Percentiles rank a stretch among this genome's conserved stretches.
phyloP scores from a whole-genome alignment of 345 rosid genomes.

The Eucalyptus curtisii region DNA sequence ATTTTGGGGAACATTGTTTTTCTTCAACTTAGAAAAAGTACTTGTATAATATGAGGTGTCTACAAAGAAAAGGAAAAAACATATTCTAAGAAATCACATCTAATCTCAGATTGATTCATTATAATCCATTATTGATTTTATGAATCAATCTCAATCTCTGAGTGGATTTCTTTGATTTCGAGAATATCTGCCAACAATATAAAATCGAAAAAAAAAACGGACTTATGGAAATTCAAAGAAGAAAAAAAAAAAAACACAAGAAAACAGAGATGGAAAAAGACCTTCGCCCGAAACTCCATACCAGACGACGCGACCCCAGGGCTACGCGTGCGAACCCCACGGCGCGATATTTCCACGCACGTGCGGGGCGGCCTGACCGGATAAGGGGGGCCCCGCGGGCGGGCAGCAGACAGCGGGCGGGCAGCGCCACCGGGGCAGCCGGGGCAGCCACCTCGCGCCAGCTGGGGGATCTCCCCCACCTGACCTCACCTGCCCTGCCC shows the following conservation, averaged over 20 bases:
- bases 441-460: not conserved
- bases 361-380: not conserved
- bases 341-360: not conserved
- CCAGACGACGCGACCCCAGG: not conserved
- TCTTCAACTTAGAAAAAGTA: not conserved
- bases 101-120: too few relatives aligned
- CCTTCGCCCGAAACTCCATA: not conserved
- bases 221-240: not conserved
- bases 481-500: not conserved
- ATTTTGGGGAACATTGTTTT: not conserved
- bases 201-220: too few relatives aligned
- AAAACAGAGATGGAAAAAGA: not conserved
- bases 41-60: not conserved
- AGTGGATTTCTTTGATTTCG: too few relatives aligned
- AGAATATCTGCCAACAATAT: too few relatives aligned
- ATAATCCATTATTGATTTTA: too few relatives aligned
- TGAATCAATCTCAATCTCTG: too few relatives aligned
- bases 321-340: not conserved
- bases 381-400: not conserved
- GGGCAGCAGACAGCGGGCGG: slow-evolving; percentile 19
- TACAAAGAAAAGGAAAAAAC: too few relatives aligned
- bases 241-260: not conserved
- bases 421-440: not conserved
- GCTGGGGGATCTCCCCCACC: not conserved
- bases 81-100: too few relatives aligned